These are phyloP conservation scores for Coix lacrymajobi DNA, from an alignment of 176 grass and related monocot genomes.

Conservation along the genomic window DNA sequence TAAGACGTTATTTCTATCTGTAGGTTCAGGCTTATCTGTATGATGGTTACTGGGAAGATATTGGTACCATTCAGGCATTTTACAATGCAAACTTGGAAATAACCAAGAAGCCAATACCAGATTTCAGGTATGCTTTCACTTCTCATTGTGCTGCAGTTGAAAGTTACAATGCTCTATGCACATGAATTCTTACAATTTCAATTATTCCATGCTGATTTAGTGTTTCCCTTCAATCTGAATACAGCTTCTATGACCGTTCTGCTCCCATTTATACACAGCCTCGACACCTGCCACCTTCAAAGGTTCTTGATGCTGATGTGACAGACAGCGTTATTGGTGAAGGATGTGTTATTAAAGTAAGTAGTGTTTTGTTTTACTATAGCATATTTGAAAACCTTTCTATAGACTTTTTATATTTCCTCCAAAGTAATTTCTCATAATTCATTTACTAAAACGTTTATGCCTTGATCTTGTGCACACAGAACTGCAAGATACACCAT, in stretches of 20 bases:
- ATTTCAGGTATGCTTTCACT: slow-evolving; percentile 71
- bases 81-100: slow-evolving; percentile 95
- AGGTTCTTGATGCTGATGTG: slow-evolving; percentile 92
- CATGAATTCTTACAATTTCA: slow-evolving; percentile 9
- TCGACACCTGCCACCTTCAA: slow-evolving; percentile 92
- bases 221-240: slow-evolving; percentile 30
- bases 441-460: background rate
- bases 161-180: background rate
- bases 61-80: slow-evolving; percentile 86
- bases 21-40: slow-evolving; percentile 95
- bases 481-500: slow-evolving; percentile 99
- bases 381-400: background rate
- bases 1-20: slow-evolving; percentile 3
- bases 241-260: slow-evolving; percentile 96
- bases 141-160: background rate
- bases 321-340: slow-evolving; percentile 97
- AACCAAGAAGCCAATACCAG: slow-evolving; percentile 90
- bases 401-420: background rate
- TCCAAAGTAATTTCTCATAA: slow-evolving; percentile 18
- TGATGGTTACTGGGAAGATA: slow-evolving; percentile 99
- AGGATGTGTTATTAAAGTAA: slow-evolving; percentile 96
- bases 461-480: background rate
- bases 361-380: slow-evolving; percentile 18
- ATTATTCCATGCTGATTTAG: slow-evolving; percentile 15
- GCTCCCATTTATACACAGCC: slow-evolving; percentile 97